Base-by-base conservation (phyloP, 768 basidiomycete species). In the Tylopilus intermedius region DNA sequence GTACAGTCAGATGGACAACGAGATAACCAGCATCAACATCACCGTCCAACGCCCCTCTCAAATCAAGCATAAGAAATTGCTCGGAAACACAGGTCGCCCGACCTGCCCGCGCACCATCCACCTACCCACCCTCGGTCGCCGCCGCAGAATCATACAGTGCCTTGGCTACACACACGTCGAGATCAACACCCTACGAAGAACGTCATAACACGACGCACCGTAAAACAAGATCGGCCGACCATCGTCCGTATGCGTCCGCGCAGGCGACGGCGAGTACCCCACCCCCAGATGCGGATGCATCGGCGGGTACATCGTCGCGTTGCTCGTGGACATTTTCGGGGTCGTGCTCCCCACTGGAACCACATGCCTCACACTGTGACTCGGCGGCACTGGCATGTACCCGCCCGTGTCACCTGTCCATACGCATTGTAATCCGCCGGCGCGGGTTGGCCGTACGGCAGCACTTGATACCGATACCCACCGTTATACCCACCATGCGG, bases 51-150 rank as follows among this genome's bases (percentile, higher is more conserved):
- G 30, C 30, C 33, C 33, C 10, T 15, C 45, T 67, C 62, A 88
- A 72, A 91, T 89, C 67, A 91, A 67, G 65, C 83, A 85, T 39
- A 92, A 89, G 71, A 90, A 92, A 66, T 91, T 92, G 70, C 90
- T 92, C 49, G 90, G 90, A 79, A 93, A 92, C 48, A 90, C 81
- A 63, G 88, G 81, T 51, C 84, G 75, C 30, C 89, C 89, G 14
- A 76, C 74, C 57, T 84, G 79, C 57, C 89, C 90, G 72, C 29
- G 76, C 74, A 59, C 90, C 88, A 56, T 90, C 87, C n/a, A 91
- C 71, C 53, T 95, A 97, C 1, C 95, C 95, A 62, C 96, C 94
- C 61, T 94, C 85, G 56, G 88, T 90, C 10, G 86, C 84, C 14
- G 90, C 91, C 0, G 71, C 71, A 61, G 94, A 94, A 68, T 93